Percentiles rank a stretch among this genome's conserved stretches.
phyloP scores from a whole-genome alignment of 176 grass and related monocot genomes.

The Aechmea fasciata region DNA sequence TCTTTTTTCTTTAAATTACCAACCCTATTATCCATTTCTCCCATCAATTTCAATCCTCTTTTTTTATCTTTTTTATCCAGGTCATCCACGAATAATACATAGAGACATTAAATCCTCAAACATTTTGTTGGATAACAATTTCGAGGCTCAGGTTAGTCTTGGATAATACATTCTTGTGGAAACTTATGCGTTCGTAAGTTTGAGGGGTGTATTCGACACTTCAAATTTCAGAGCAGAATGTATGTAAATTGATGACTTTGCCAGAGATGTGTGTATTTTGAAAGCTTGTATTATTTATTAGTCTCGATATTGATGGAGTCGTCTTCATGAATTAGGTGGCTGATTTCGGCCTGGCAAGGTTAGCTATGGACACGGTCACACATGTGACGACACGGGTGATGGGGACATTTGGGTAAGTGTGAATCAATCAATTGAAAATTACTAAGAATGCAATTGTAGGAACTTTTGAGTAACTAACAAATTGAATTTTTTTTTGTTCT shows the following conservation, averaged over 20 bases:
- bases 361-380: conserved; percentile 75
- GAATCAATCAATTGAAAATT: not conserved
- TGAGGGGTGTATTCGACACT: too few species aligned
- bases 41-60: conserved; percentile 1
- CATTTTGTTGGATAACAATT: conserved; percentile 88
- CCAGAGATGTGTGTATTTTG: too few species aligned
- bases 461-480: not conserved
- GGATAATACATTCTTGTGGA: not conserved
- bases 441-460: not conserved
- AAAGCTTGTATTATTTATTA: too few species aligned
- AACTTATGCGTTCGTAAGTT: too few species aligned
- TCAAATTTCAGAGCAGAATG: too few species aligned
- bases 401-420: conserved; percentile 89
- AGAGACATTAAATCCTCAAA: conserved; percentile 97
- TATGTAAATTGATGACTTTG: too few species aligned
- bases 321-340: conserved; percentile 45
- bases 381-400: conserved; percentile 95
- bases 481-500: conserved; percentile 17
- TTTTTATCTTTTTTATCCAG: conserved; percentile 32
- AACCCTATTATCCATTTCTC: conserved; percentile 2
- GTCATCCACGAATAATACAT: conserved; percentile 86
- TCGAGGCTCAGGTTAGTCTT: conserved; percentile 56
- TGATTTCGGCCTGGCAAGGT: conserved; percentile 90
- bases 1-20: conserved; percentile 4
- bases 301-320: conserved; percentile 2